Conservation (phyloP, 2,329 filamentous ascomycete genomes). For the Claviceps pazoutovae region DNA sequence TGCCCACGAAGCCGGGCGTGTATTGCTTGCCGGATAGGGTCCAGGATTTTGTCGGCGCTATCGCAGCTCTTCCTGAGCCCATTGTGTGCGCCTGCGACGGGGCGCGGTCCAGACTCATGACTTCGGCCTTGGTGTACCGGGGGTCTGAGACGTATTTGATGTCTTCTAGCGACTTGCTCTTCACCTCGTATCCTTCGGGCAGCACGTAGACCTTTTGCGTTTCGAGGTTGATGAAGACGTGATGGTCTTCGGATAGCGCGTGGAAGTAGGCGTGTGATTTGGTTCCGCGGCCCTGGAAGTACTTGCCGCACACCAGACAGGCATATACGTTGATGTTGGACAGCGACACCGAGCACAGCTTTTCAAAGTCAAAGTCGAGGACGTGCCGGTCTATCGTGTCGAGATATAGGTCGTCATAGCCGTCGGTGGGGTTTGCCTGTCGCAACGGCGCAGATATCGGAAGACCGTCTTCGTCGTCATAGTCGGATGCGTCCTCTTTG, state of each 20-base stretch:
- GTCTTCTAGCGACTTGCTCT: constrained; percentile 86
- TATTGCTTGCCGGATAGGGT: constrained; percentile 77
- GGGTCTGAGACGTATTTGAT: constrained; percentile 98
- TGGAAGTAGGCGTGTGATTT: constrained; percentile 98
- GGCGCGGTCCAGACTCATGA: constrained; percentile 58
- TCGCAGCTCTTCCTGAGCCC: constrained; percentile 13
- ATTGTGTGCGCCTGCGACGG: background rate
- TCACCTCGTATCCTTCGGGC: constrained; percentile 93
- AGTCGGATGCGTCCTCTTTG: constrained; percentile 21
- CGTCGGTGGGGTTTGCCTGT: constrained; percentile 67
- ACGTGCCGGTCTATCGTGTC: constrained; percentile 90
- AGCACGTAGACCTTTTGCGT: constrained; percentile 83
- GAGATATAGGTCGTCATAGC: constrained; percentile 91
- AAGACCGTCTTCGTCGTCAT: constrained; percentile 27
- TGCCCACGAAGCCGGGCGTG: constrained; percentile 85
- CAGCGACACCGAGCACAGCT: constrained; percentile 87
- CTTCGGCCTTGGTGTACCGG: constrained; percentile 65
- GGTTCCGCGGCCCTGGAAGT: constrained; percentile 85
- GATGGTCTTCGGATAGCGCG: constrained; percentile 84
- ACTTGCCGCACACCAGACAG: constrained; percentile 93
- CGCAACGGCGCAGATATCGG: constrained; percentile 37
- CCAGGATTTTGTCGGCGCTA: constrained; percentile 34
- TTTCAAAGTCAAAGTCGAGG: constrained; percentile 97
- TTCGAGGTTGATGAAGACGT: constrained; percentile 97
- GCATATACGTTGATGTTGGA: constrained; percentile 99